phyloP scores from a whole-genome alignment of 1,139 yeast genomes.

The Hanseniaspora sp. region DNA sequence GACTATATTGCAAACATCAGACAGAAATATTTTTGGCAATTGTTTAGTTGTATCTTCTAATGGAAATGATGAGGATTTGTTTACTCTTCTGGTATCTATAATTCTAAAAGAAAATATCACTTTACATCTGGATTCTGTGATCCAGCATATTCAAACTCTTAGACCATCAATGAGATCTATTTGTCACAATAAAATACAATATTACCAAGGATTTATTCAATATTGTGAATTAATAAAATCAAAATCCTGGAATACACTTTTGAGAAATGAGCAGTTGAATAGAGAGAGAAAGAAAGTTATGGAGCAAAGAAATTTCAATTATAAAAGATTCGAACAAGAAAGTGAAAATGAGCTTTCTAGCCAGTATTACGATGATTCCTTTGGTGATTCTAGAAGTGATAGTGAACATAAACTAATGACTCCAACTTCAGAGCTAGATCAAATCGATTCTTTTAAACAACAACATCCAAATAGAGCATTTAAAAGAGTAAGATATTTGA shows the following conservation, averaged over 20 bases:
- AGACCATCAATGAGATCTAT: conserved; percentile 21
- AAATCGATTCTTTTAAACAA: conserved; percentile 1
- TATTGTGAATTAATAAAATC: conserved; percentile 25
- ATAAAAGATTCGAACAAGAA: conserved; percentile 1
- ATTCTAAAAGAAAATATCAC: conserved; percentile 23
- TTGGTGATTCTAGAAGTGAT: background rate
- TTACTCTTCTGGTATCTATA: conserved; percentile 24
- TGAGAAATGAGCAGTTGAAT: conserved; percentile 4
- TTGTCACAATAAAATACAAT: conserved; percentile 22
- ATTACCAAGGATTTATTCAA: conserved; percentile 24
- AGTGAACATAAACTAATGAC: conserved; percentile 8
- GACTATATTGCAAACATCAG: conserved; percentile 22
- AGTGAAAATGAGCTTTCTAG: background rate
- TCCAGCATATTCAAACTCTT: conserved; percentile 24
- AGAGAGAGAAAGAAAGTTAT: conserved; percentile 6
- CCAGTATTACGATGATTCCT: conserved; percentile 3
- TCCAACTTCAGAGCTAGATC: conserved; percentile 8
- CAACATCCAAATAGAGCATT: conserved; percentile 4
- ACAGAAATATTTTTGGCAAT: conserved; percentile 18
- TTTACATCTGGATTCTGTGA: conserved; percentile 24
- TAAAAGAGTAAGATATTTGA: conserved; percentile 3
- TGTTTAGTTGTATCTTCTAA: conserved; percentile 25
- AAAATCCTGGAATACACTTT: conserved; percentile 16
- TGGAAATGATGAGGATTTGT: conserved; percentile 26
- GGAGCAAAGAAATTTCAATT: conserved; percentile 6